Base-by-base conservation (phyloP, 306 rosid species). In the Trifolium pratense region DNA sequence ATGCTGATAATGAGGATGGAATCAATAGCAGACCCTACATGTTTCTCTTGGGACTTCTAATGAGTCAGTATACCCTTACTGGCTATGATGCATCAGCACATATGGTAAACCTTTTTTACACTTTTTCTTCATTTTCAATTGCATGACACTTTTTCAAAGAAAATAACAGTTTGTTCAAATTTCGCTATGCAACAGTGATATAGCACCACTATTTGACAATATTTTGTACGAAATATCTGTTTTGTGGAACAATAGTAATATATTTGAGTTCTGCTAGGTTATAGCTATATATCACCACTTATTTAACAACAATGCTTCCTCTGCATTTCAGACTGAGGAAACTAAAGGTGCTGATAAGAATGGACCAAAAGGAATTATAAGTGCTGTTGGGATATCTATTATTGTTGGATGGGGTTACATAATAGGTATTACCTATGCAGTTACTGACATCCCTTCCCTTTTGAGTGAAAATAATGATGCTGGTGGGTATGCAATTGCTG, bases 1-100 rank as follows among this genome's bases (percentile, higher is more conserved):
- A 90, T 81, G 62, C 91, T 26, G 95, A 90, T 74, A 90, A 90
- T 75, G 96, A 88, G 56, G 83, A 83, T 4, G 98, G 96, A 79
- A 83, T 93, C 68, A 55, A 52, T 74, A 85, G 77, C 81, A 86
- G 78, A 75, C 68, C 78, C 11, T 90, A 90, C 89, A 93, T 87
- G 63, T 93, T 93, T 84, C 73, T 93, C 71, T 55, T 92, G 81
- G 98, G 98, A 69, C 96, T 92, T 75, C 83, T 89, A 15, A 90
- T 92, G 98, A 92, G 98, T 79, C 97, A 92, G 67, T 92, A 88
- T 78, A 92, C 98, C 76, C 79, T 92, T 40, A 61, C 85, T 6
- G 98, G 98, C 23, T 92, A 90, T 75, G 98, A 92, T 86, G 92
- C 98, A 20, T 92, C 98, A 65, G 98, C 96, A 77, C 96, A 92